Percentiles rank a stretch among this genome's conserved stretches.
These are phyloP conservation scores for Rhodofomes roseus DNA, from an alignment of 1,284 basidiomycete species.

Conservation along the genomic window DNA sequence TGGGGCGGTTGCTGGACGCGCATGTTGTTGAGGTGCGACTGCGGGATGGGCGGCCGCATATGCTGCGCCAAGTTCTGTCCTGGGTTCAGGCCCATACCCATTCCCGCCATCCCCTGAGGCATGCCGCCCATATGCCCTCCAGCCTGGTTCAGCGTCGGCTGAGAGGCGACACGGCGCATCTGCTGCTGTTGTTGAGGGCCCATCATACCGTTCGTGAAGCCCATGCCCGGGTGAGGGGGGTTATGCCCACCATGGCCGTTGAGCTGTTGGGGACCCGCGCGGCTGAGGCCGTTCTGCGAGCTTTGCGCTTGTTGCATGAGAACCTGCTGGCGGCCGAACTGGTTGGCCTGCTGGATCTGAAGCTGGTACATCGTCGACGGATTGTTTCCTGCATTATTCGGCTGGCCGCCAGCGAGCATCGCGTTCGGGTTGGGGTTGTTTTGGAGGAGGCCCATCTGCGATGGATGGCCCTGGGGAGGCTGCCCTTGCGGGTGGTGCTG, in stretches of 20 bases:
- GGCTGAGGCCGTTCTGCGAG: constrained; percentile 36
- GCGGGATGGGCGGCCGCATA: not conserved
- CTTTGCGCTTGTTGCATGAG: constrained; percentile 29
- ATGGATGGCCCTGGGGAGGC: constrained; percentile 25
- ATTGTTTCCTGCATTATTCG: constrained; percentile 14
- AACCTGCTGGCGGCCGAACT: constrained; percentile 23
- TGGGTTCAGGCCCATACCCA: constrained; percentile 15
- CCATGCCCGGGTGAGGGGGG: constrained; percentile 32
- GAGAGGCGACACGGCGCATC: constrained; percentile 49
- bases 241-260: constrained; percentile 31
- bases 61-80: constrained; percentile 7
- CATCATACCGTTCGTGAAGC: constrained; percentile 36
- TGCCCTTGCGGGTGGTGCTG: constrained; percentile 35
- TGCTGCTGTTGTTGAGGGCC: constrained; percentile 28
- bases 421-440: constrained; percentile 33
- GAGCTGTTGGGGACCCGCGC: constrained; percentile 32
- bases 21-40: not conserved
- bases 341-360: constrained; percentile 17
- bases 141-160: constrained; percentile 40
- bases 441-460: constrained; percentile 37
- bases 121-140: constrained; percentile 22
- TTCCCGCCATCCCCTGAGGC: constrained; percentile 26
- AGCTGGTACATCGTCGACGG: constrained; percentile 13
- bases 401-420: constrained; percentile 27
- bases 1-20: not conserved